phyloP scores from a whole-genome alignment of 257 asterid genomes.

The Nicotiana attenuata region DNA sequence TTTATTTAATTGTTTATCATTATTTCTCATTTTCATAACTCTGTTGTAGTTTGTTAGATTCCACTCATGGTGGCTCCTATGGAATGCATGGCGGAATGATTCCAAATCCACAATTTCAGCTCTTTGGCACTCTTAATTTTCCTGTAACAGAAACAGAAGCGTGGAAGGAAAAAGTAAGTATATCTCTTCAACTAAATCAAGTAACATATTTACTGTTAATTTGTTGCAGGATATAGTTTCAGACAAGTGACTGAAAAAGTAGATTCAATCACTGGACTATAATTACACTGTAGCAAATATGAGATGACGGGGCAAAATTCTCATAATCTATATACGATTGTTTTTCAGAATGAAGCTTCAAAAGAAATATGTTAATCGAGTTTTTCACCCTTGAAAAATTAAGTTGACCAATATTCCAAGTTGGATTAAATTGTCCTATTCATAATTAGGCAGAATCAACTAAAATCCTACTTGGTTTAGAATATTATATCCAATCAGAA shows the following conservation, averaged over 20 bases:
- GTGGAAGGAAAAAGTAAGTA: slow-evolving; percentile 88
- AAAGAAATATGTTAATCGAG: no score
- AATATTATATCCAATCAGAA: no score
- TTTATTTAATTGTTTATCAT: not conserved
- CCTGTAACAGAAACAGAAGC: slow-evolving; percentile 83
- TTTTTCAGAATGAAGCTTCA: no score
- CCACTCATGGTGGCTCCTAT: slow-evolving; percentile 70
- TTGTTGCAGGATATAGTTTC: not conserved
- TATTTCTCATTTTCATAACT: slow-evolving; percentile 18
- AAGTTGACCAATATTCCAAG: no score
- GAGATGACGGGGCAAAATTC: slow-evolving; percentile 2
- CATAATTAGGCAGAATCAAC: no score
- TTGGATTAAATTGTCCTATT: no score
- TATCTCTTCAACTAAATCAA: not conserved
- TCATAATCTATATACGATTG: not conserved
- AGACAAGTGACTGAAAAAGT: not conserved
- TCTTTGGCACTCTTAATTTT: slow-evolving; percentile 62
- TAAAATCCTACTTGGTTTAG: no score
- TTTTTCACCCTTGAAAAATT: no score
- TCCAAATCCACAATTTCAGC: slow-evolving; percentile 52
- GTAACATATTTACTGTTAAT: not conserved
- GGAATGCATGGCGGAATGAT: slow-evolving; percentile 65
- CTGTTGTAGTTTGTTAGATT: slow-evolving; percentile 59
- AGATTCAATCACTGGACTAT: not conserved
- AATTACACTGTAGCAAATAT: not conserved